Percentiles rank a stretch among this genome's conserved stretches.
These are phyloP conservation scores for Pulveroboletus sp. DNA, from an alignment of 768 basidiomycete species.

Conservation along the genomic window DNA sequence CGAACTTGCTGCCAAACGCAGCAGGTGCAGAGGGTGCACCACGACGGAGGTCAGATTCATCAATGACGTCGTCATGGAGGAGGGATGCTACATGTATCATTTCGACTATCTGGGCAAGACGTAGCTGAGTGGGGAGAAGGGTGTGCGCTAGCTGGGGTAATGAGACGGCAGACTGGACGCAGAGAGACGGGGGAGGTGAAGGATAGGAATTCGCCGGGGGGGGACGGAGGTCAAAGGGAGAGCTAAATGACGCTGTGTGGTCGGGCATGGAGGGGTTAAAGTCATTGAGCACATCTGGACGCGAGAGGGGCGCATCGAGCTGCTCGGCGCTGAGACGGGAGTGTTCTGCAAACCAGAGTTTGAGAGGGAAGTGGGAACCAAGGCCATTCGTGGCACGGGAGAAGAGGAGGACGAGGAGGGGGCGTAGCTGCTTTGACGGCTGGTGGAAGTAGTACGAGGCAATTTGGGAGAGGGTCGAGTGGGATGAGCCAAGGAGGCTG, in stretches of 20 bases:
- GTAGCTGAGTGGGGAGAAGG: conserved; percentile 77
- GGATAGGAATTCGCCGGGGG: conserved; percentile 26
- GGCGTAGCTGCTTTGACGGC: conserved; percentile 86
- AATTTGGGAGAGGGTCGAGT: conserved; percentile 81
- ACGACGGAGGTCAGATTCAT: conserved; percentile 68
- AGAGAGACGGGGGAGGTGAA: conserved; percentile 23
- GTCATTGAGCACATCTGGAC: conserved; percentile 81
- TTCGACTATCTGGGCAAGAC: conserved; percentile 93
- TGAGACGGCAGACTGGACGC: conserved; percentile 13
- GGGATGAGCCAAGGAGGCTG: conserved; percentile 78
- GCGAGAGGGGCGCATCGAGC: conserved; percentile 76
- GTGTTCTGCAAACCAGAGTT: conserved; percentile 58
- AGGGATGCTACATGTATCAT: conserved; percentile 97
- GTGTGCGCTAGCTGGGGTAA: conserved; percentile 33
- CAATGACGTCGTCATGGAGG: conserved; percentile 88
- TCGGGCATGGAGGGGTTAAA: conserved; percentile 87
- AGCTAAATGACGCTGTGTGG: conserved; percentile 61
- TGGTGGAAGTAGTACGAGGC: conserved; percentile 91
- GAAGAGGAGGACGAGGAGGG: conserved; percentile 85
- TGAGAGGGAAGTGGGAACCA: conserved; percentile 57
- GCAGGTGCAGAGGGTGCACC: conserved; percentile 63
- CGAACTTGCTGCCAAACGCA: conserved; percentile 87
- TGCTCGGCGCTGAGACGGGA: conserved; percentile 50
- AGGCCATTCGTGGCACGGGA: conserved; percentile 91
- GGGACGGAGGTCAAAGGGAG: conserved; percentile 47